Conservation (phyloP, 2,329 filamentous ascomycete species). For the Neospermospora avenae region DNA sequence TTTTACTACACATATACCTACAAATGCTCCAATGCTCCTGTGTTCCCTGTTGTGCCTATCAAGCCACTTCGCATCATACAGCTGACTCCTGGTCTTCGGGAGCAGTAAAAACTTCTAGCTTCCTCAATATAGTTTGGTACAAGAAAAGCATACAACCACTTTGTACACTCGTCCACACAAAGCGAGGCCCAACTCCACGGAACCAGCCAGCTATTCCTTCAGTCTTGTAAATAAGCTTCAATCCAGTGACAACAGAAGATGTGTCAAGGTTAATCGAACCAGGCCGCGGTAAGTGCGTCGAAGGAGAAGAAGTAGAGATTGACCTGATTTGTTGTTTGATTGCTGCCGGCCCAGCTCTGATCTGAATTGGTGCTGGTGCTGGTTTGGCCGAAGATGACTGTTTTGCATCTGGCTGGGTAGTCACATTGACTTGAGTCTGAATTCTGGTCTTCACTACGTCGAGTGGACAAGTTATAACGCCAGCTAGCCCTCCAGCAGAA, state of each 20-base stretch:
- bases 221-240: constrained; percentile 83
- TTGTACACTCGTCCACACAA: constrained; percentile 96
- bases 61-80: constrained; percentile 20
- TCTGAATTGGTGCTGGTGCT: constrained; percentile 21
- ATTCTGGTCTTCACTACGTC: constrained; percentile 97
- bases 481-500: constrained; percentile 85
- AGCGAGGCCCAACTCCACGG: constrained; percentile 85
- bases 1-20: constrained; percentile 28
- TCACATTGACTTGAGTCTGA: constrained; percentile 77
- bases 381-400: constrained; percentile 22
- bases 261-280: constrained; percentile 81
- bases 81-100: constrained; percentile 21
- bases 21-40: constrained; percentile 7
- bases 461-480: constrained; percentile 90
- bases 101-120: constrained; percentile 55
- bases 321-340: constrained; percentile 54
- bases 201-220: constrained; percentile 92
- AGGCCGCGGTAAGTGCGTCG: constrained; percentile 74
- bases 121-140: constrained; percentile 82
- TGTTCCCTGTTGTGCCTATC: background rate
- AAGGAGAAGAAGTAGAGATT: constrained; percentile 89
- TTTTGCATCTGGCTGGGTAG: constrained; percentile 31
- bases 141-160: constrained; percentile 95
- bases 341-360: constrained; percentile 32
- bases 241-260: constrained; percentile 79